A percentile compares a stretch with the other conserved stretches of the same genome.
phyloP scores from a whole-genome alignment of 2,329 filamentous ascomycete genomes.

The Alternaria metachromatica region DNA sequence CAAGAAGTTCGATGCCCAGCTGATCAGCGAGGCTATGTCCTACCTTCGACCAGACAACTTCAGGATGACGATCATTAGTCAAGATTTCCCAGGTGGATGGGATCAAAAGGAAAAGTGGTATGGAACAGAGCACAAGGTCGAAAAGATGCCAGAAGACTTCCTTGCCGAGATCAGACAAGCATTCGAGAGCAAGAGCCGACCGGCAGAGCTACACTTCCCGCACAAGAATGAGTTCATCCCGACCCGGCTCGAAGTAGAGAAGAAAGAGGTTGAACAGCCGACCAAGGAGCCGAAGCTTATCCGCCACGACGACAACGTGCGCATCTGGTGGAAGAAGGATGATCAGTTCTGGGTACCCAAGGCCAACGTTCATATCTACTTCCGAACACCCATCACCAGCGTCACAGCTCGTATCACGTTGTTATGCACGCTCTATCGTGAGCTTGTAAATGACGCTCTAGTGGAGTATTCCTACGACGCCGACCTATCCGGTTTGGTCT shows the following conservation, averaged over 20 bases:
- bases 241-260: slow-evolving; percentile 90
- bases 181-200: slow-evolving; percentile 65
- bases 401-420: slow-evolving; percentile 79
- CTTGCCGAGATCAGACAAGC: slow-evolving; percentile 73
- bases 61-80: slow-evolving; percentile 80
- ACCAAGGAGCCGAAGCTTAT: slow-evolving; percentile 79
- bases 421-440: slow-evolving; percentile 80
- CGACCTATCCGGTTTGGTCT: slow-evolving; percentile 86
- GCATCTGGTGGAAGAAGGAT: slow-evolving; percentile 98
- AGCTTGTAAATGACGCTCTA: slow-evolving; percentile 85
- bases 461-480: slow-evolving; percentile 96
- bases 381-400: slow-evolving; percentile 80
- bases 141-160: slow-evolving; percentile 79
- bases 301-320: slow-evolving; percentile 78
- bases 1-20: slow-evolving; percentile 78
- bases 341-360: slow-evolving; percentile 98
- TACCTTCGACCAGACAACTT: slow-evolving; percentile 88
- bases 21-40: slow-evolving; percentile 75
- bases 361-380: slow-evolving; percentile 81
- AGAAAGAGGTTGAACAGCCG: slow-evolving; percentile 83
- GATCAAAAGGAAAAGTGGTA: slow-evolving; percentile 96
- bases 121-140: slow-evolving; percentile 87
- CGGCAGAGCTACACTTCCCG: slow-evolving; percentile 79
- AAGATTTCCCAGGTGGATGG: slow-evolving; percentile 84
- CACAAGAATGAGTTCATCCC: slow-evolving; percentile 97